Percentiles rank a stretch among this genome's conserved stretches.
Conservation (phyloP, 2,329 filamentous ascomycete genomes). For the Colletotrichum sp. region DNA sequence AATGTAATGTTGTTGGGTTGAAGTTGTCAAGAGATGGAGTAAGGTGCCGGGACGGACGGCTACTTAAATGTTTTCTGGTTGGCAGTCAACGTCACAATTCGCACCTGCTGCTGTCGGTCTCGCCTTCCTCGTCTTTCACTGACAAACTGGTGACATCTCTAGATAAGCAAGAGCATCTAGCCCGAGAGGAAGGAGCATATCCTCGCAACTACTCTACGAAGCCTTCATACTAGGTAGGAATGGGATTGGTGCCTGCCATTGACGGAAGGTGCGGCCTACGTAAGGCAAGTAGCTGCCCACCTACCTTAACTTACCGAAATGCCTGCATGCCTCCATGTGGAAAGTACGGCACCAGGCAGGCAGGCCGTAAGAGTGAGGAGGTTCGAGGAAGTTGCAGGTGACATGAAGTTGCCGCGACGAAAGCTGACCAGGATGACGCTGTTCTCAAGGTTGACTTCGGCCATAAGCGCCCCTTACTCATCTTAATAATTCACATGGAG, state of each 20-base stretch:
- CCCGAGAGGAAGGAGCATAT: not conserved
- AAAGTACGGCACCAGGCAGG: not conserved
- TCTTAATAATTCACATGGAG: fast-evolving
- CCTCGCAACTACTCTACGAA: no score
- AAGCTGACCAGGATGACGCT: not conserved
- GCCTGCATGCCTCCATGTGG: not conserved
- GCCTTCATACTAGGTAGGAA: no score
- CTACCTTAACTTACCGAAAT: not conserved
- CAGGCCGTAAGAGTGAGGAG: not conserved
- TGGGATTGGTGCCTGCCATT: not conserved
- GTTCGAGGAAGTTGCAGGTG: not conserved
- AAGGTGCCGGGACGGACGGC: not conserved
- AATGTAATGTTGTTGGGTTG: not conserved
- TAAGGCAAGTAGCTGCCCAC: not conserved
- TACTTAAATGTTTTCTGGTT: not conserved
- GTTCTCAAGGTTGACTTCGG: fast-evolving
- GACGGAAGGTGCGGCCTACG: fast-evolving
- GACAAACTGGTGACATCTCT: not conserved
- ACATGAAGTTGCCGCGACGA: not conserved
- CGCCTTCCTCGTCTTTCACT: not conserved
- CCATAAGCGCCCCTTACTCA: not conserved
- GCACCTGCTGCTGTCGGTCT: fast-evolving
- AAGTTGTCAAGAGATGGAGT: not conserved
- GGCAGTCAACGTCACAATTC: not conserved
- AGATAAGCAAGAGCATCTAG: not conserved